Base-by-base conservation (phyloP, 768 basidiomycete species). In the Grammothele lineata region DNA sequence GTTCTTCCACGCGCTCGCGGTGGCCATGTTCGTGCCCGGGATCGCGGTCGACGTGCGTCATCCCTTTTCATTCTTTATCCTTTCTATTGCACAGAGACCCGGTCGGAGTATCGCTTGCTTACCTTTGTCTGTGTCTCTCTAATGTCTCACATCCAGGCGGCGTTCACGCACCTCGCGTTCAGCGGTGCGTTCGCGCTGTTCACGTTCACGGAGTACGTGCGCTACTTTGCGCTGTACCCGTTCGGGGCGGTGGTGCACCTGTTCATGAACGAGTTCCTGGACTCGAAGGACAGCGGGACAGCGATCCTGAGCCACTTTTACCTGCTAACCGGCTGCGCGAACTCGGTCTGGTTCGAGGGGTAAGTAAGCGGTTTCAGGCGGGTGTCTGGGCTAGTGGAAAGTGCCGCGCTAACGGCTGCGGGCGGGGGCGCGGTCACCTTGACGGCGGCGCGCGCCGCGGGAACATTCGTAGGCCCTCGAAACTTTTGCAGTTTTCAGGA, bases 281-380 rank as follows among this genome's bases (percentile, higher is more conserved):
- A 99, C 68, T 77, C 85, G 57, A 90, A 91, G 68, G 96, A 99
- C 66, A 78, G 84, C 40, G 96, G 96, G 3, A 95, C 94, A 10
- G 96, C 93, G 22, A 94, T 99, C 57, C 66, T 99, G 56, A 94
- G 92, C 59, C 96, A 99, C 68, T 99, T 99, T 62, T 99, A 97
- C 69, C 71, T 99, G 37, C 71, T 99, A 43, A 94, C 92, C 0
- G 96, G 96, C 2, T 97, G 95, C 65, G 94, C 96, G 5, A 85
- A 88, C 7, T 85, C 89, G 14, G 64, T 98, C 18, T 99, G 96
- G 96, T 77, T 99, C 40, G 96, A 98, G 70, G 89, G 91, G 84
- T 90, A 61, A 59, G 86, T 75, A 7, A n/a, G n/a, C n/a, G n/a
- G n/a, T n/a, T n/a, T n/a, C n/a, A n/a, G n/a, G n/a, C n/a, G n/a